Conservation (phyloP, 1,284 basidiomycete genomes). For the Salmacisia buchloeana region DNA sequence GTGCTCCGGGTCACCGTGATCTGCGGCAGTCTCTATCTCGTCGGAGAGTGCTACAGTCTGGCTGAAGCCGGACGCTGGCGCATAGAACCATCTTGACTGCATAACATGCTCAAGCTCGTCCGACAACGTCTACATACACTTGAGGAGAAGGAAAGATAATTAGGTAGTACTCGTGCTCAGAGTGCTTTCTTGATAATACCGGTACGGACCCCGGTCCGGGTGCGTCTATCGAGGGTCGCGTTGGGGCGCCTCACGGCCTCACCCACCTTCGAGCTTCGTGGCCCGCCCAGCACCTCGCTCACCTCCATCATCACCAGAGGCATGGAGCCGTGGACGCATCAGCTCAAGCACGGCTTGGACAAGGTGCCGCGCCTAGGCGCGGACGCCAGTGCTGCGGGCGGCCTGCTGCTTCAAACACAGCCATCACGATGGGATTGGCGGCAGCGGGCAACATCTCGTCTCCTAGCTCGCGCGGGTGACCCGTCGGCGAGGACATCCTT, state of each 20-base stretch:
- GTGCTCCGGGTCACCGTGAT: slow-evolving; percentile 26
- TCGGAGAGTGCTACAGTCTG: slow-evolving; percentile 35
- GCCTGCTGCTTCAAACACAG: background rate
- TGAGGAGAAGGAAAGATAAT: too few species aligned
- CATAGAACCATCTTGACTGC: background rate
- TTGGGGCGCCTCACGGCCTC: background rate
- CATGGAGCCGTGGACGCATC: slow-evolving; percentile 1
- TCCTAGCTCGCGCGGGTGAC: background rate
- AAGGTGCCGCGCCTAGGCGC: slow-evolving; percentile 6
- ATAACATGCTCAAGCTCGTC: too few species aligned
- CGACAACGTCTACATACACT: too few species aligned
- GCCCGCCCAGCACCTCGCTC: background rate
- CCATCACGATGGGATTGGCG: slow-evolving; percentile 7
- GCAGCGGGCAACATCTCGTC: background rate
- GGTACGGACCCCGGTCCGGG: too few species aligned
- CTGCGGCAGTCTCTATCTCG: slow-evolving; percentile 45
- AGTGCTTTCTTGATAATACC: too few species aligned
- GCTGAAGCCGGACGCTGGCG: background rate
- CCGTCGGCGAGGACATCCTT: background rate
- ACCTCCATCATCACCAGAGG: background rate
- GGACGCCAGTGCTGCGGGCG: background rate
- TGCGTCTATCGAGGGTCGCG: too few species aligned
- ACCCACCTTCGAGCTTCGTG: background rate
- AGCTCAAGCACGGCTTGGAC: slow-evolving; percentile 2
- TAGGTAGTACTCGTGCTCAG: too few species aligned